phyloP scores from a whole-genome alignment of 352 stramenopile species.

The Globisporangium middletonii region DNA sequence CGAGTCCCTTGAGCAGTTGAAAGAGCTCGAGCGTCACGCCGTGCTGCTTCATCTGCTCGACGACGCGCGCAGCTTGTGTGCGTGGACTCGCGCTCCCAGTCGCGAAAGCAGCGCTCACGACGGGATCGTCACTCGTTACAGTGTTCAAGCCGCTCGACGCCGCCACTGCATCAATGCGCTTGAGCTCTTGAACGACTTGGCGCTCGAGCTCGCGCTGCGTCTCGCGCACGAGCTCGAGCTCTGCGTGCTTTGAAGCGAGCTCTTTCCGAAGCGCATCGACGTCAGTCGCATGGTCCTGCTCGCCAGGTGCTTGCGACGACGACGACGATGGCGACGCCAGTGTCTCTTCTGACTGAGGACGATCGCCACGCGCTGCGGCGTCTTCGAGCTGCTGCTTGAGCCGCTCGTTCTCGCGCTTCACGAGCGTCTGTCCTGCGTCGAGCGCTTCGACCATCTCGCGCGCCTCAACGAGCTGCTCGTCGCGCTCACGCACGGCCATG shows the following conservation, averaged over 20 bases:
- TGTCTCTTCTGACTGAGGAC: too few relatives aligned
- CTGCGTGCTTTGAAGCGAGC: slow-evolving; percentile 7
- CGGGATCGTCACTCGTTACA: too few relatives aligned
- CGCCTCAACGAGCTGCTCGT: slow-evolving; percentile 24
- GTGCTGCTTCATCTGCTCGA: not conserved
- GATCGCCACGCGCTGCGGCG: not conserved
- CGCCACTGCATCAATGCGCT: not conserved
- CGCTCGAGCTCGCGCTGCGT: slow-evolving; percentile 5
- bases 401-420: slow-evolving; percentile 31
- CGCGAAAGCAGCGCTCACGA: too few relatives aligned
- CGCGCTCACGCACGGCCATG: slow-evolving; percentile 13
- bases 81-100: not conserved
- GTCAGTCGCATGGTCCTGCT: slow-evolving; percentile 3
- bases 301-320: not conserved
- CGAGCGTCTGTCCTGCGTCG: slow-evolving; percentile 17
- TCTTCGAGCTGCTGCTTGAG: slow-evolving; percentile 24
- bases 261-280: slow-evolving; percentile 9
- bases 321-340: too few relatives aligned
- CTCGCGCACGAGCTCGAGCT: slow-evolving; percentile 3
- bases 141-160: too few relatives aligned
- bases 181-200: not conserved
- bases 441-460: slow-evolving; percentile 37
- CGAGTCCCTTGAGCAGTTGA: not conserved
- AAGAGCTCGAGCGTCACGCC: not conserved
- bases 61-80: not conserved